A percentile compares a stretch with the other conserved stretches of the same genome.
Evolutionary conservation across 2,329 filamentous ascomycete species (phyloP).

Genomic region (Aspergillus phoenicis): DNA sequence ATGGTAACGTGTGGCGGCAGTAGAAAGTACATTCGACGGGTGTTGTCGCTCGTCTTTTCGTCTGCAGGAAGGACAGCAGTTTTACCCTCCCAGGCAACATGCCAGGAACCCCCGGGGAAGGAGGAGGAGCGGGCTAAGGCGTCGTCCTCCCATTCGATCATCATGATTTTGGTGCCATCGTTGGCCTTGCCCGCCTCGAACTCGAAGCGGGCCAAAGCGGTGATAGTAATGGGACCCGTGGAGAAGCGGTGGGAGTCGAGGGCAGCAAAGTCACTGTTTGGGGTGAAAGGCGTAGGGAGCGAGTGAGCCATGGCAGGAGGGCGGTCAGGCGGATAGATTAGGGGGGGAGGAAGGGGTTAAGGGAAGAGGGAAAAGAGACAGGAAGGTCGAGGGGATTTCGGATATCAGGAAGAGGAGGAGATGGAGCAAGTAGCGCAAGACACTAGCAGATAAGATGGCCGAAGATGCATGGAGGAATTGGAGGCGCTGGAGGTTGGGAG

Average conservation of each 20-base stretch:
- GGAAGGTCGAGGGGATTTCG: not conserved
- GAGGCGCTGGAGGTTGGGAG: not conserved
- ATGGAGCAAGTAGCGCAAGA: not conserved
- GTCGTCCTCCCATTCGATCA: conserved; percentile 85
- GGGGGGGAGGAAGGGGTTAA: not conserved
- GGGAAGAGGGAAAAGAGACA: not conserved
- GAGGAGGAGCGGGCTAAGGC: conserved; percentile 49
- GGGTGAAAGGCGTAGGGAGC: conserved; percentile 31
- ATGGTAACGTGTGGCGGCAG: conserved; percentile 72
- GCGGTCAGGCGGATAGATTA: not conserved
- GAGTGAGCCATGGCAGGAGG: conserved; percentile 17
- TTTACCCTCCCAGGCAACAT: conserved; percentile 83
- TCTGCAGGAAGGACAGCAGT: conserved; percentile 68
- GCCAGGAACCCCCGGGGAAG: conserved; percentile 61
- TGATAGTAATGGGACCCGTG: conserved; percentile 43
- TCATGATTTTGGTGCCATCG: conserved; percentile 85
- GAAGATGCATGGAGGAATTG: not conserved
- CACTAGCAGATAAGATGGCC: conserved; percentile 3
- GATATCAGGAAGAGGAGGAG: conserved; percentile 12
- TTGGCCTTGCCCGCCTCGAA: conserved; percentile 76
- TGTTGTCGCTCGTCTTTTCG: conserved; percentile 57
- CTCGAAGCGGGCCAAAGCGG: conserved; percentile 80
- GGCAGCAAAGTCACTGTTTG: conserved; percentile 36
- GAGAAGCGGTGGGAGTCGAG: conserved; percentile 35
- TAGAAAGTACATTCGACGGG: conserved; percentile 75